Evolutionary conservation across 768 basidiomycete genomes (phyloP).

Genomic region (Lactifluus echinatus): DNA sequence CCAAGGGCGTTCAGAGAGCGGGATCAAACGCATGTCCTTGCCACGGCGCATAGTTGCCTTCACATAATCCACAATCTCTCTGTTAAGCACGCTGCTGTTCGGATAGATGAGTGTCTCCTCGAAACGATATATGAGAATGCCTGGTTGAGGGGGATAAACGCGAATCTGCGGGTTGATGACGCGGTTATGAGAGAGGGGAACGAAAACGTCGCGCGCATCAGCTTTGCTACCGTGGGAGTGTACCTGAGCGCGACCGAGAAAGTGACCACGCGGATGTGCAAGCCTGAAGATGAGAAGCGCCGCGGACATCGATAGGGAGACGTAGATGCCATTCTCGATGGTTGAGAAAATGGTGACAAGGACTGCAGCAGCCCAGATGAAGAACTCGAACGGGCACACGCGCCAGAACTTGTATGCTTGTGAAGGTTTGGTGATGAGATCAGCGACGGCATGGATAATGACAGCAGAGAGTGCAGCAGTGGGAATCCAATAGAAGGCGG

Average conservation of each 20-base stretch:
- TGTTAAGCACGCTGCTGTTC: slow-evolving; percentile 62
- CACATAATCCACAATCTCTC: slow-evolving; percentile 70
- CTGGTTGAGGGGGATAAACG: slow-evolving; percentile 72
- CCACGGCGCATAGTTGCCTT: slow-evolving; percentile 70
- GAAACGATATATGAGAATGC: slow-evolving; percentile 84
- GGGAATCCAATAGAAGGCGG: slow-evolving; percentile 88
- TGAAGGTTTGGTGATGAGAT: slow-evolving; percentile 77
- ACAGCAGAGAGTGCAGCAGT: slow-evolving; percentile 79
- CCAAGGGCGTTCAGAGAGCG: slow-evolving; percentile 76
- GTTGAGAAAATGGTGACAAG: slow-evolving; percentile 87
- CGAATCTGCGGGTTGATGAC: slow-evolving; percentile 62
- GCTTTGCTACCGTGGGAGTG: slow-evolving; percentile 29
- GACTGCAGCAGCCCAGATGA: slow-evolving; percentile 84
- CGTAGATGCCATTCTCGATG: slow-evolving; percentile 90
- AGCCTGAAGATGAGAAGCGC: slow-evolving; percentile 78
- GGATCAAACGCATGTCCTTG: slow-evolving; percentile 57
- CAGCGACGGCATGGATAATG: slow-evolving; percentile 88
- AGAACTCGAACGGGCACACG: slow-evolving; percentile 84
- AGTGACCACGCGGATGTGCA: slow-evolving; percentile 80
- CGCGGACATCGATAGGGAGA: slow-evolving; percentile 71
- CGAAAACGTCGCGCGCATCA: slow-evolving; percentile 65
- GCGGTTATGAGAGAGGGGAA: slow-evolving; percentile 56
- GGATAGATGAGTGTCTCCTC: slow-evolving; percentile 89
- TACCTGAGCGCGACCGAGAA: slow-evolving; percentile 80
- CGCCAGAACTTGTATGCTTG: slow-evolving; percentile 90